Base-by-base conservation (phyloP, 2,329 filamentous ascomycete species). In the Fusarium sterilihyphosum region DNA sequence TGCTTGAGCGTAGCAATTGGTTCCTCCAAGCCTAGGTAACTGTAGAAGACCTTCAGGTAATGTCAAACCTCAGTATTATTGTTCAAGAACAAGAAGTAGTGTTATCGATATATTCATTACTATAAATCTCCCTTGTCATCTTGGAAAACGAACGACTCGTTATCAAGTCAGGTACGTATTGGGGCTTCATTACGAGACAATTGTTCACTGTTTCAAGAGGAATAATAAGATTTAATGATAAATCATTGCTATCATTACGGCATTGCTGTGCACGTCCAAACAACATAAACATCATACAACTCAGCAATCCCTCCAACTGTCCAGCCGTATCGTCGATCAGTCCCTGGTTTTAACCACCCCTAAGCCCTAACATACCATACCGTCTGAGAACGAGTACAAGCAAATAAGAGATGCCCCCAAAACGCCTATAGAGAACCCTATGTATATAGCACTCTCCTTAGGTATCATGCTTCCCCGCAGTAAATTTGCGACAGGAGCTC, bases 221-320 rank as follows among this genome's bases (percentile, higher is more conserved):
- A 10, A n/a, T 24, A 13, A 20, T n/a, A 29, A 54, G 40, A 50
- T 57, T 46, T 38, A 33, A 54, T 62, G 54, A 67, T 71, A 60
- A 73, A 72, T 80, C 76, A 73, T 81, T 79, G 75, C 75, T 78
- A 64, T 81, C 80, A 77, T 81, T 78, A 78, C 74, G 70, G 62
- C 77, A 73, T 80, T 64, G 63, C 75, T 71, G 62, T 61, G 73
- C 71, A 64, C 71, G 69, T 73, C 67, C 69, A 78, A 73, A 79
- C 77, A 78, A 68, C 74, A 67, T 69, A 73, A 65, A 52, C 66
- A 65, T 73, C 64, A 72, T 74, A 76, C 71, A 71, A 59, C 53
- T 58, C 59, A 65, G 64, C 64, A 44, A 60, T 44, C 37, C 60
- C 47, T 54, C 47, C 62, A 61, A 63, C 56, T 65, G 67, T 59